phyloP scores from a whole-genome alignment of 1,139 yeast genomes.

The Saccharomyces pastorianus region DNA sequence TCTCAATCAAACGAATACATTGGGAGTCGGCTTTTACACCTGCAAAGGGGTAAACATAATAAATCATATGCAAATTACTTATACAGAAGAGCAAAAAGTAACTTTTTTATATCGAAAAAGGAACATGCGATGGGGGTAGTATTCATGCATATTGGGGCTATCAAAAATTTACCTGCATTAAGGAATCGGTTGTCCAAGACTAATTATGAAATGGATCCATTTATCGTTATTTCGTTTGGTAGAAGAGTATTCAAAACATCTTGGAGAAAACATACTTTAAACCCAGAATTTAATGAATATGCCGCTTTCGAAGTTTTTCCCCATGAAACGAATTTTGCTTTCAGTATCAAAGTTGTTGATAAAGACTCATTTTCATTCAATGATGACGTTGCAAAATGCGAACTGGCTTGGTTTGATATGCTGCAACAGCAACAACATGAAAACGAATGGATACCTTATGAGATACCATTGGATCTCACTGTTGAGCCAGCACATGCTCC shows the following conservation, averaged over 20 bases:
- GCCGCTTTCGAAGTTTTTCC: conserved; percentile 69
- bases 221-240: conserved; percentile 86
- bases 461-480: conserved; percentile 34
- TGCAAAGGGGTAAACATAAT: conserved; percentile 4
- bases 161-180: conserved; percentile 63
- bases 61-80: conserved; percentile 7
- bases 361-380: conserved; percentile 77
- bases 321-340: conserved; percentile 55
- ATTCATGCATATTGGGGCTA: conserved; percentile 66
- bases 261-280: conserved; percentile 73
- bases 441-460: conserved; percentile 13
- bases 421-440: conserved; percentile 23
- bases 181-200: conserved; percentile 57
- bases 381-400: conserved; percentile 67
- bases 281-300: conserved; percentile 76
- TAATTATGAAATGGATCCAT: conserved; percentile 87
- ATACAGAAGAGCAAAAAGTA: conserved; percentile 8
- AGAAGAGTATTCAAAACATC: conserved; percentile 81
- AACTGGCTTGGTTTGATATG: conserved; percentile 46
- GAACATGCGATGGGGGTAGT: conserved; percentile 50
- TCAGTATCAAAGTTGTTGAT: conserved; percentile 70
- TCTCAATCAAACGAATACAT: conserved; percentile 5
- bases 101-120: conserved; percentile 24
- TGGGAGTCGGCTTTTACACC: conserved; percentile 2
- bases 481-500: conserved; percentile 30